Percentiles rank a stretch among this genome's conserved stretches.
Evolutionary conservation across 2,329 filamentous ascomycete species (phyloP).

Genomic region (Aspergillus eucalypticola): DNA sequence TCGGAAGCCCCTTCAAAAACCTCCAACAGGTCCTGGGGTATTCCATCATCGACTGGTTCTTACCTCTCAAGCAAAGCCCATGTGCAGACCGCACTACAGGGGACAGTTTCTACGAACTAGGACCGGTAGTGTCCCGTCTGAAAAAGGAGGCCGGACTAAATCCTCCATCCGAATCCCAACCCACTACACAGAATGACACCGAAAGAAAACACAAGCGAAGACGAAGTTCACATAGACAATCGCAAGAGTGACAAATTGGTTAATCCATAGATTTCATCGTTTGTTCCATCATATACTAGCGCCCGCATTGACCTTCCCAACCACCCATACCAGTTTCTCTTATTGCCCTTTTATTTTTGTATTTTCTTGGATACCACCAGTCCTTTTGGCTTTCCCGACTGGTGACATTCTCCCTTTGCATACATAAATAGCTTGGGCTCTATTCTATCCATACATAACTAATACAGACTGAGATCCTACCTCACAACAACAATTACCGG

Average conservation of each 20-base stretch:
- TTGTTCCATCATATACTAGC: background rate
- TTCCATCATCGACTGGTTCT: constrained; percentile 71
- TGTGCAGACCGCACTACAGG: constrained; percentile 67
- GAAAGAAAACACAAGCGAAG: constrained; percentile 17
- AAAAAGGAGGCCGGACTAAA: constrained; percentile 49
- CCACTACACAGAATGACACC: background rate
- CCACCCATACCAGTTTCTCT: background rate
- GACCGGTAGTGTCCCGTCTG: constrained; percentile 60
- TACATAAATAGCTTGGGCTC: too few species aligned
- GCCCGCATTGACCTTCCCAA: background rate
- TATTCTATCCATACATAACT: background rate
- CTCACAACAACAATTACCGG: background rate
- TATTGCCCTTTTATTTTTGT: background rate
- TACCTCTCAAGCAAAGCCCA: constrained; percentile 74
- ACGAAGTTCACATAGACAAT: constrained; percentile 14
- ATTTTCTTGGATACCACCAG: background rate
- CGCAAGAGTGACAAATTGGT: constrained; percentile 2
- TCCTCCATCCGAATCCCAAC: background rate
- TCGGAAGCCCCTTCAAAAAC: constrained; percentile 67
- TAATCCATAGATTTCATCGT: background rate
- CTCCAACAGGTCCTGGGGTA: constrained; percentile 78
- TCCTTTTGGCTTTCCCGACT: background rate
- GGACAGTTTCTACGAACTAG: constrained; percentile 68
- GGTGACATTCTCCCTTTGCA: background rate
- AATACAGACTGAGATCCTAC: background rate